phyloP scores from a whole-genome alignment of 164 flowering plant genomes.

The Vitis amurensis region DNA sequence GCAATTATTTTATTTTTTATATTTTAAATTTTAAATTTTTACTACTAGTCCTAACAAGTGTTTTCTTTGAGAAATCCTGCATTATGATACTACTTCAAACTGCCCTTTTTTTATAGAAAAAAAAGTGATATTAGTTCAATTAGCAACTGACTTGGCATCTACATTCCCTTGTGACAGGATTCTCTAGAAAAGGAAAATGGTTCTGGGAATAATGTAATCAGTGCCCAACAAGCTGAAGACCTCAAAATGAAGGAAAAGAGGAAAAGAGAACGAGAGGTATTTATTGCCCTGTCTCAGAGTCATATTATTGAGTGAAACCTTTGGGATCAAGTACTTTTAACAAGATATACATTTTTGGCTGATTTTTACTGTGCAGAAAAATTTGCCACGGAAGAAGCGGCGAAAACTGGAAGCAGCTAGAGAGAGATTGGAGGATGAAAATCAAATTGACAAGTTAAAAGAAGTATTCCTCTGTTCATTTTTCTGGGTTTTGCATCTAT shows the following conservation, averaged over 20 bases:
- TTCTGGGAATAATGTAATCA: constrained; percentile 53
- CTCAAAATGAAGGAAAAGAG: constrained; percentile 84
- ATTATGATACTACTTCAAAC: too few species aligned
- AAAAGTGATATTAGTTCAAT: not conserved
- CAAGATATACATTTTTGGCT: not conserved
- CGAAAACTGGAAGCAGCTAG: constrained; percentile 85
- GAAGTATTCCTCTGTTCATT: constrained; percentile 22
- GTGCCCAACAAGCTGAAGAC: constrained; percentile 86
- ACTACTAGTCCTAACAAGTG: too few species aligned
- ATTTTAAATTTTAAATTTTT: too few species aligned
- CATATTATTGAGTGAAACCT: not conserved
- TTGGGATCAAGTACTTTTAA: not conserved
- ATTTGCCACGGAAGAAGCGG: constrained; percentile 84
- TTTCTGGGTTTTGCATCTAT: not conserved
- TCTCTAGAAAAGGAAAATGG: constrained; percentile 37
- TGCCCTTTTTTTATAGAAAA: too few species aligned
- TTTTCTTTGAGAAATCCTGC: too few species aligned
- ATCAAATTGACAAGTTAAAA: constrained; percentile 27
- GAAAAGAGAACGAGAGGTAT: constrained; percentile 83
- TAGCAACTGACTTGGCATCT: not conserved
- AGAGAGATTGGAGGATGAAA: constrained; percentile 80
- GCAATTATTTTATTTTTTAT: too few species aligned
- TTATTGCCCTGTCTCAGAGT: constrained; percentile 5
- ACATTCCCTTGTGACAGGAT: constrained; percentile 32
- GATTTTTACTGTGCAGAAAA: constrained; percentile 46